These are phyloP conservation scores for Cutaneotrichosporon dermatis DNA, from an alignment of 1,284 basidiomycete genomes.

Conservation along the genomic window DNA sequence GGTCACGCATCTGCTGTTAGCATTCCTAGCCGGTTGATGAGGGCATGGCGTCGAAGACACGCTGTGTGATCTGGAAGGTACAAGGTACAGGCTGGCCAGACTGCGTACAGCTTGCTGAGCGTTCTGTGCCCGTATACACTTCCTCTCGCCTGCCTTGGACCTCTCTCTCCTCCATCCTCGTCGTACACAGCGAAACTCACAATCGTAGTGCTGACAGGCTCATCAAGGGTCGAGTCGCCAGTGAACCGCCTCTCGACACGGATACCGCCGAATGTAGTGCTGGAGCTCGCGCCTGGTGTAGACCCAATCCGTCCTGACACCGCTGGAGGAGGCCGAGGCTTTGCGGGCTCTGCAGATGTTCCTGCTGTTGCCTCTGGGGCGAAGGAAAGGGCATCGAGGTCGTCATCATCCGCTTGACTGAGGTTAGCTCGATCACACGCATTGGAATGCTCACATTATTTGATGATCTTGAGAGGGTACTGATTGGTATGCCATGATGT, in stretches of 20 bases:
- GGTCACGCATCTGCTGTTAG: slow-evolving; percentile 66
- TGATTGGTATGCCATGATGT: slow-evolving; percentile 32
- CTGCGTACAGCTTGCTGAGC: too few relatives aligned
- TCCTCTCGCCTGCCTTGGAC: too few relatives aligned
- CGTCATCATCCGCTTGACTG: slow-evolving; percentile 50
- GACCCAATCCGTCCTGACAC: slow-evolving; percentile 71
- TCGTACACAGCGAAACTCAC: slow-evolving; percentile 53
- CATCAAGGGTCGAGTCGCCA: slow-evolving; percentile 80
- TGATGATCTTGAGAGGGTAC: slow-evolving; percentile 23
- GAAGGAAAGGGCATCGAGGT: slow-evolving; percentile 48
- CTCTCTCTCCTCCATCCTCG: background rate
- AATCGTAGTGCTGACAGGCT: slow-evolving; percentile 81
- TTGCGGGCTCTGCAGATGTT: background rate
- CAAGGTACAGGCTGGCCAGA: too few relatives aligned
- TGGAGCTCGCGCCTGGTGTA: slow-evolving; percentile 32
- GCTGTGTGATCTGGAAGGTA: too few relatives aligned
- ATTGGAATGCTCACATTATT: slow-evolving; percentile 28
- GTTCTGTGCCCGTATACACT: too few relatives aligned
- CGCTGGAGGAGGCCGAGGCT: slow-evolving; percentile 7
- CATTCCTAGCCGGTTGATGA: background rate
- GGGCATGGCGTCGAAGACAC: too few relatives aligned
- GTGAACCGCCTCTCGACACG: slow-evolving; percentile 79
- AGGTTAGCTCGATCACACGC: background rate
- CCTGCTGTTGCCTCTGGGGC: slow-evolving; percentile 17
- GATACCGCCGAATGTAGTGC: slow-evolving; percentile 59